Percentiles rank a stretch among this genome's conserved stretches.
Conservation (phyloP, 2,329 filamentous ascomycete genomes). For the Harringtonia lauricola region DNA sequence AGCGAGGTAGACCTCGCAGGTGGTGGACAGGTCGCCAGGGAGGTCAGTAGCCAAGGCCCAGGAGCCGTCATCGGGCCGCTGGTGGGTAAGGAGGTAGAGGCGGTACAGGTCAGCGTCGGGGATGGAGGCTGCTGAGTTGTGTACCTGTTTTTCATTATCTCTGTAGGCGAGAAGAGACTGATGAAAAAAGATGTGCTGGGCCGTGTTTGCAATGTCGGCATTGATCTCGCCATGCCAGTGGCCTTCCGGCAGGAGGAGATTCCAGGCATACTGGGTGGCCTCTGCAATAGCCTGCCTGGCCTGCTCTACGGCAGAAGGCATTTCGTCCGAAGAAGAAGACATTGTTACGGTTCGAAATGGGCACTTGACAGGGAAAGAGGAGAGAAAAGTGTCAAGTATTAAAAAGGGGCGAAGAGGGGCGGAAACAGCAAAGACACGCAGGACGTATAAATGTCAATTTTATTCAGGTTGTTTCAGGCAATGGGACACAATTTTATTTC, state of each 20-base stretch:
- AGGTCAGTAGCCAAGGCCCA: conserved; percentile 4
- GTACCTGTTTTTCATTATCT: neutral
- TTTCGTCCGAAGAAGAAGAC: too few species aligned
- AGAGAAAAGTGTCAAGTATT: too few species aligned
- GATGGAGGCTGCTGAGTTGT: neutral
- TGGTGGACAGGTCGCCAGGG: conserved; percentile 13
- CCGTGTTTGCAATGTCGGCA: conserved; percentile 1
- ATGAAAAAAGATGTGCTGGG: conserved; percentile 4
- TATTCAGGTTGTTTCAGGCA: too few species aligned
- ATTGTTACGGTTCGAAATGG: too few species aligned
- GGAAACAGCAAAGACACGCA: too few species aligned
- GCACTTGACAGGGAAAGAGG: too few species aligned
- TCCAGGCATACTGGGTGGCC: conserved; percentile 3
- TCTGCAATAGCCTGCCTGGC: neutral
- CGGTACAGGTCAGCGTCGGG: conserved; percentile 1
- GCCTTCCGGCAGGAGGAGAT: conserved; percentile 2
- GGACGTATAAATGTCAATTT: too few species aligned
- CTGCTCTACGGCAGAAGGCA: neutral
- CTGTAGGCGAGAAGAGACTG: neutral
- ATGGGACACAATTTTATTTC: too few species aligned
- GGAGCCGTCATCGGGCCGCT: conserved; percentile 5
- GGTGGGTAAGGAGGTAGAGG: conserved; percentile 2
- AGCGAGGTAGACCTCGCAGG: conserved; percentile 22
- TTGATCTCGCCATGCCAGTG: conserved; percentile 4
- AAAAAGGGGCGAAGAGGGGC: too few species aligned